Percentiles rank a stretch among this genome's conserved stretches.
phyloP scores from a whole-genome alignment of 352 stramenopile species.

The Blastocystis sp. region DNA sequence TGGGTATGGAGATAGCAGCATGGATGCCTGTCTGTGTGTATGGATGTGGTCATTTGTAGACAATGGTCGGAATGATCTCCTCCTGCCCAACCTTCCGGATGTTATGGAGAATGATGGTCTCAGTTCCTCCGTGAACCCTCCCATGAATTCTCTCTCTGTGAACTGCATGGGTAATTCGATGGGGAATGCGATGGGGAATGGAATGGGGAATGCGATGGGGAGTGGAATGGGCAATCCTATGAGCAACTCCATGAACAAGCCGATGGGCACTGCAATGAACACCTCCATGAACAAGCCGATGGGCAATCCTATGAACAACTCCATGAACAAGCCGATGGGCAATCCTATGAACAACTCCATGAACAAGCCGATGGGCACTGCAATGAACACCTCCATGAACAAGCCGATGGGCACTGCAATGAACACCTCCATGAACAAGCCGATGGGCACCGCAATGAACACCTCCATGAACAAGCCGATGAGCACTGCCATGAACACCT shows the following conservation, averaged over 20 bases:
- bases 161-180: not conserved
- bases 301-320: too few relatives aligned
- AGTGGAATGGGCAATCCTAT: too few relatives aligned
- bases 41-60: not conserved
- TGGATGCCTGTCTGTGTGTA: slow-evolving; percentile 32
- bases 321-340: not conserved
- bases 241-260: not conserved
- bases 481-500: not conserved
- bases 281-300: not conserved
- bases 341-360: not conserved
- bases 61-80: slow-evolving; percentile 12
- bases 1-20: slow-evolving; percentile 42
- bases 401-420: not conserved
- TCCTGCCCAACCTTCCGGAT: slow-evolving; percentile 52
- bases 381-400: too few relatives aligned
- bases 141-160: not conserved
- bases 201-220: too few relatives aligned
- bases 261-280: not conserved
- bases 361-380: not conserved
- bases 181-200: not conserved
- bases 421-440: not conserved
- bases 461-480: not conserved
- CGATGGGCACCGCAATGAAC: too few relatives aligned
- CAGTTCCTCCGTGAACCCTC: not conserved
- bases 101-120: slow-evolving; percentile 56